Conservation (phyloP, 192 early-diverging fungal genomes). For the Dispira parvispora region DNA sequence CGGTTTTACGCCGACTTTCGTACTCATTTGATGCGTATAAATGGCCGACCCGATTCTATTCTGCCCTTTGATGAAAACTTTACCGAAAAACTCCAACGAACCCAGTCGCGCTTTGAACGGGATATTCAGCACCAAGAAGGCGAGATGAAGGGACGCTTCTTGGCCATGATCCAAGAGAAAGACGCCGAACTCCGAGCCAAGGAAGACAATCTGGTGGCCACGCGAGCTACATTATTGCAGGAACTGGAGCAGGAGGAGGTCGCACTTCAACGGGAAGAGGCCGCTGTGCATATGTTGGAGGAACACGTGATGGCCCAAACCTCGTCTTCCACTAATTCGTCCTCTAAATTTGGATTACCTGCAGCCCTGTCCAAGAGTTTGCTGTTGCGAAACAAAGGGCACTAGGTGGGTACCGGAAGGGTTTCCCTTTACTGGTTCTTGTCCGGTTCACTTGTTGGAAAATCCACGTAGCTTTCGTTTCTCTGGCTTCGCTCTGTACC, state of each 20-base stretch:
- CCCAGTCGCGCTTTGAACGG: slow-evolving; percentile 35
- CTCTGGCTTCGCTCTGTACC: too few relatives aligned
- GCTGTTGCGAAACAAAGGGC: too few relatives aligned
- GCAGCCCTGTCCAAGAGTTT: too few relatives aligned
- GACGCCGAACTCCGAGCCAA: slow-evolving; percentile 33
- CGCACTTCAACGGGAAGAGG: neutral
- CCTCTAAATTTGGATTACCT: neutral
- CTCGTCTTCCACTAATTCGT: neutral
- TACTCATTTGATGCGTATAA: slow-evolving; percentile 36
- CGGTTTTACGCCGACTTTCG: slow-evolving; percentile 63
- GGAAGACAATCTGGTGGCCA: neutral
- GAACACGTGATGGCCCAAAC: neutral
- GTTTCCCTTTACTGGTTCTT: too few relatives aligned
- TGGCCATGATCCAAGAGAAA: slow-evolving; percentile 35
- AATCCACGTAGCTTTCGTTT: too few relatives aligned
- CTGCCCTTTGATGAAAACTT: slow-evolving; percentile 67
- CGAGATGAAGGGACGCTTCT: slow-evolving; percentile 40
- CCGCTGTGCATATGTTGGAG: neutral
- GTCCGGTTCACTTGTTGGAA: too few relatives aligned
- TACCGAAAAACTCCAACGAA: slow-evolving; percentile 48
- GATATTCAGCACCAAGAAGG: slow-evolving; percentile 63
- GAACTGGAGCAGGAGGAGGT: neutral
- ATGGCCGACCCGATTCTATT: slow-evolving; percentile 62
- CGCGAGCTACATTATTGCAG: neutral
- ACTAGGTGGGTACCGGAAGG: too few relatives aligned